Evolutionary conservation across 805 yeast genomes (phyloP), one percentile per base, ranked within the genome.

Genomic region (Metschnikowia baotianmanensis): DNA sequence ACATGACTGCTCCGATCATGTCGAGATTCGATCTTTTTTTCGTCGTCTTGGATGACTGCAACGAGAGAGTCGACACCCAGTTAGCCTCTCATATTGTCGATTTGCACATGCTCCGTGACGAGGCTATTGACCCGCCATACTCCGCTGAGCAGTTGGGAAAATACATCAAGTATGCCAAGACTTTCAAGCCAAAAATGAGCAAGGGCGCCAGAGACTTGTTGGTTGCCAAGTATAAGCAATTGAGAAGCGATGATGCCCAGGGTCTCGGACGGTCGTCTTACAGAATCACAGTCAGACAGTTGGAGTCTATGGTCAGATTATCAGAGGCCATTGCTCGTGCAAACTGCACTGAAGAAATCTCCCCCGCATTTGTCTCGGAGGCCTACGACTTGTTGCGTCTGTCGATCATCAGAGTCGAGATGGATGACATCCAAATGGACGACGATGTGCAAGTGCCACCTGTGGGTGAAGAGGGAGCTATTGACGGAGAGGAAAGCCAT

Each of bases 1-100:
- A 84, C 56, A 88, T 93, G 96, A 86, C 96, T 12, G 98, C 97
- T 1, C 99, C 99, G 1, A 93, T 93, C 59, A 93, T 93, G 96
- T 91, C 98, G 22, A 81, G 99, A 66, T 93, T 93, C 62, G 99
- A 93, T 65, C 67, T 93, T 50, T 93, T 93, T 61, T 93, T 93
- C 57, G 97, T 93, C 20, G 83, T 93, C 38, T 71, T 93, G 49
- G 99, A 91, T 64, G 98, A 93, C 57, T 86, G 96, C 61, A 91
- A 91, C 57, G 96, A 87, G 57, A 77, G 82, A 51, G 77, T 89
- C 31, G 99, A 93, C 61, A 83, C 95, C 1, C 86, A 86, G 52
- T 71, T 93, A 47, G 97, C 99, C 0, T 76, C 82, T 24, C 98
- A 93, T 60, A 93, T 93, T 56, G 96, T 93, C 22, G 87, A 85